These are phyloP conservation scores for Cutaneotrichosporon sp. DNA, from an alignment of 1,284 basidiomycete genomes.

Conservation along the genomic window DNA sequence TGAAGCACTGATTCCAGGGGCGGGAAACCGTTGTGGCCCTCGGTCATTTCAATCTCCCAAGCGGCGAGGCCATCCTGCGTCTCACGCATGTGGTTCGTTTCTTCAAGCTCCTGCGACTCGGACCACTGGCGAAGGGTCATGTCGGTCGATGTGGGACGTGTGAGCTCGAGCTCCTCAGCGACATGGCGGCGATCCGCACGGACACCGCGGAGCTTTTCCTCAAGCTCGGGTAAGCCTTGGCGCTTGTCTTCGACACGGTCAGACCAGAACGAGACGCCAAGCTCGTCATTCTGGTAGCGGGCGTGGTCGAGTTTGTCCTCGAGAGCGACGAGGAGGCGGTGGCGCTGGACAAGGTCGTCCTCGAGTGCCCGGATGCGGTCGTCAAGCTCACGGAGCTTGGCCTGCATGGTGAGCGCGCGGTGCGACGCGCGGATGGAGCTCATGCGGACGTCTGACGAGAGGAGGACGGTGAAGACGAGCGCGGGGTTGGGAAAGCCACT, in stretches of 20 bases:
- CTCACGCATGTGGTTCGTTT: constrained; percentile 8
- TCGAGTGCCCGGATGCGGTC: constrained; percentile 25
- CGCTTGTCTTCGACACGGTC: constrained; percentile 38
- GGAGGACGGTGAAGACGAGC: constrained; percentile 43
- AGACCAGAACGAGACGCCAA: constrained; percentile 36
- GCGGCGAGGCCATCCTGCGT: constrained; percentile 38
- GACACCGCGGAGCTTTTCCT: constrained; percentile 18
- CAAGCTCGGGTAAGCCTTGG: constrained; percentile 21
- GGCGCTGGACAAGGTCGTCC: constrained; percentile 29
- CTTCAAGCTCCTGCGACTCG: constrained; percentile 16
- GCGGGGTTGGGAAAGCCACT: constrained; percentile 34
- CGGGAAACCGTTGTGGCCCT: constrained; percentile 26
- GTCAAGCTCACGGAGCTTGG: constrained; percentile 23
- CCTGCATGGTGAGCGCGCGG: constrained; percentile 30
- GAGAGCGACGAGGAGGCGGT: constrained; percentile 33
- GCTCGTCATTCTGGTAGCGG: constrained; percentile 23
- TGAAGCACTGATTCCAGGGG: constrained; percentile 35
- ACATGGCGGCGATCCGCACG: constrained; percentile 20
- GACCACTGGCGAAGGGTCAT: constrained; percentile 26
- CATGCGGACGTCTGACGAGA: constrained; percentile 43
- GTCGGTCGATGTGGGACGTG: constrained; percentile 11
- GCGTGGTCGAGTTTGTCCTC: constrained; percentile 32
- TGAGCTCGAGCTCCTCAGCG: constrained; percentile 27
- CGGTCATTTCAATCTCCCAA: constrained; percentile 29
- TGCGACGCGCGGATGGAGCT: constrained; percentile 40